Percentiles rank a stretch among this genome's conserved stretches.
phyloP scores from a whole-genome alignment of 1,284 basidiomycete species.

The Inonotus hispidus region DNA sequence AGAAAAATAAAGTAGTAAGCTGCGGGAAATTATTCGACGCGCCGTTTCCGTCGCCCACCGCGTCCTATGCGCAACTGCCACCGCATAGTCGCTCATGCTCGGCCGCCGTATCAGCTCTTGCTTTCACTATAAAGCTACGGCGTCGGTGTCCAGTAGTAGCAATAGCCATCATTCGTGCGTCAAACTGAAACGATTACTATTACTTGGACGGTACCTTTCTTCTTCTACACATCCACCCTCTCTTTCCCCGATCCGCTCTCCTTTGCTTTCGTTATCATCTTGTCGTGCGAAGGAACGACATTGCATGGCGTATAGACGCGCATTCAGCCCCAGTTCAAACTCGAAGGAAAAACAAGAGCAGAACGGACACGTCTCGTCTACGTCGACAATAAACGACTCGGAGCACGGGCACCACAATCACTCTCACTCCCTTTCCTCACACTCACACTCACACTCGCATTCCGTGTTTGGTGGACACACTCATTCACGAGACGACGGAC shows the following conservation, averaged over 20 bases:
- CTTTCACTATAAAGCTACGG: not conserved
- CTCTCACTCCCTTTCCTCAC: constrained; percentile 9
- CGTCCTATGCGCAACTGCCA: too few species aligned
- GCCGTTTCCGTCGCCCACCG: not conserved
- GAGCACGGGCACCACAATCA: not conserved
- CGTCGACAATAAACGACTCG: not conserved
- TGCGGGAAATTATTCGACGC: not conserved
- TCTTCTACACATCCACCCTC: not conserved
- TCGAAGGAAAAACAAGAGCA: not conserved
- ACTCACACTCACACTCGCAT: constrained; percentile 30
- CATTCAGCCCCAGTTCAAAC: not conserved
- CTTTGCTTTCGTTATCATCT: not conserved
- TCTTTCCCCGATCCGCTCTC: not conserved
- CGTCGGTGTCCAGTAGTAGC: not conserved
- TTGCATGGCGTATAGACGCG: not conserved
- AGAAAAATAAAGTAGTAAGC: too few species aligned
- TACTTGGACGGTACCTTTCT: not conserved
- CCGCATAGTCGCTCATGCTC: not conserved
- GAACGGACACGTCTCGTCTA: not conserved
- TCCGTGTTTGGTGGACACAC: constrained; percentile 43
- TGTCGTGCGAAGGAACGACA: not conserved
- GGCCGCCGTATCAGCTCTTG: not conserved
- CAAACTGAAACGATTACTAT: not conserved
- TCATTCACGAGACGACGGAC: constrained; percentile 45
- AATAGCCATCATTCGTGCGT: not conserved